Base-by-base conservation (phyloP, 805 yeast genomes). In the Wickerhamomyces alni region DNA sequence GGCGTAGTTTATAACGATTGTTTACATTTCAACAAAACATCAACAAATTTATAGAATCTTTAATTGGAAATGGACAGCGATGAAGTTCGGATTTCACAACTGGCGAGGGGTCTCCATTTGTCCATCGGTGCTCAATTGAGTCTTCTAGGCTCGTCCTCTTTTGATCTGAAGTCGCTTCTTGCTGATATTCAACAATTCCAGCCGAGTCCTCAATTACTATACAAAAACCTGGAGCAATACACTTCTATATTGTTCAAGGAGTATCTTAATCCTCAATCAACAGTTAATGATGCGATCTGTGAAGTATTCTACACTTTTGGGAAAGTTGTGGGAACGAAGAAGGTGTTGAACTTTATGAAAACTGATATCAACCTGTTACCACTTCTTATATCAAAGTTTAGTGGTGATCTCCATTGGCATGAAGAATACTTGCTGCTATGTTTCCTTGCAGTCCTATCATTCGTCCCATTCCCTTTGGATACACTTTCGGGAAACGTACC, bases 391-490 rank as follows among this genome's bases (percentile, higher is more conserved):
- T 29, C 37, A 4, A 42, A 48, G 17, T 40, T 71, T 10, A 50
- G 42, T 7, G 8, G 21, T 1, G 37, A 41, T 7, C 30, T 44
- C 8, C 35, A 53, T 39, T 77, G 82, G 85, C 66, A 70, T 36
- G 65, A 65, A 24, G 54, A 62, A 27, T 79, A 65, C 41, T 58
- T 80, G 10, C 53, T 78, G 31, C 58, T 87, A 8, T 63, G 83
- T 3, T 89, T 96, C 95, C 66, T 87, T 9, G 71, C 82, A 0
- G 75, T 81, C 9, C 61, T 88, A 17, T 71, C 79, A 0, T 62
- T 84, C n/a, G 75, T 80, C 0, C 97, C 98, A 0, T 88, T 89
- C 52, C 70, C 75, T 2, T 62, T 89, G 19, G 59, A 57, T 1
- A 45, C 60, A 0, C 58, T 81, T 13, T 59, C 59, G 2, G 45